Percentiles rank a stretch among this genome's conserved stretches.
phyloP scores from a whole-genome alignment of 1,139 yeast species.

The Saccharomyces hybrid region DNA sequence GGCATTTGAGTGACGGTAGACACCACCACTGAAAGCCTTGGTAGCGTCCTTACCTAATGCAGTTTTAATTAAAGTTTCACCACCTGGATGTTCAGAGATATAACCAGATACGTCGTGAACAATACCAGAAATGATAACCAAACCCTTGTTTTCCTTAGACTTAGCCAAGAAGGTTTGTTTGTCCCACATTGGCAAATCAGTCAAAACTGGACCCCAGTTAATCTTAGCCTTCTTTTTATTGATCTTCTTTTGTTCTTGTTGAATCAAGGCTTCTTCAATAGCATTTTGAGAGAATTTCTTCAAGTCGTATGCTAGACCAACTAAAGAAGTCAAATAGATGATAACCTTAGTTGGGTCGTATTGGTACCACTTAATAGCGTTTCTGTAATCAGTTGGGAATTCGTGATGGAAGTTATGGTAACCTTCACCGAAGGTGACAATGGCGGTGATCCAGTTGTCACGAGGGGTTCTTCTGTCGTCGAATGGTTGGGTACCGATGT shows the following conservation, averaged over 20 bases:
- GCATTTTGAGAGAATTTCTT: conserved; percentile 93
- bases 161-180: conserved; percentile 69
- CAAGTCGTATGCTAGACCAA: conserved; percentile 85
- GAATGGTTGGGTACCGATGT: conserved; percentile 97
- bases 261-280: conserved; percentile 90
- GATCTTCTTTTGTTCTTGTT: conserved; percentile 93
- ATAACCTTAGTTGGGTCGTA: conserved; percentile 90
- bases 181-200: conserved; percentile 86
- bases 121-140: conserved; percentile 85
- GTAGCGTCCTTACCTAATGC: conserved; percentile 96
- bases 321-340: conserved; percentile 61
- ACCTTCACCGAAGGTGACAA: conserved; percentile 97
- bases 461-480: conserved; percentile 97
- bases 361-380: conserved; percentile 97
- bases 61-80: conserved; percentile 76
- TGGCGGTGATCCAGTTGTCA: conserved; percentile 89
- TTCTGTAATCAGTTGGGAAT: conserved; percentile 97
- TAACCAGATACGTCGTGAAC: conserved; percentile 86
- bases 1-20: conserved; percentile 92
- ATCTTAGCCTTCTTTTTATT: conserved; percentile 70
- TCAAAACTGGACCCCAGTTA: conserved; percentile 89
- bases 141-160: conserved; percentile 48
- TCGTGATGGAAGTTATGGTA: conserved; percentile 99
- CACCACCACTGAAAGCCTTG: conserved; percentile 96
- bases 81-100: conserved; percentile 96